Conservation (phyloP, 169 alveolate genomes). For the Cryptosporidium andersoni region DNA sequence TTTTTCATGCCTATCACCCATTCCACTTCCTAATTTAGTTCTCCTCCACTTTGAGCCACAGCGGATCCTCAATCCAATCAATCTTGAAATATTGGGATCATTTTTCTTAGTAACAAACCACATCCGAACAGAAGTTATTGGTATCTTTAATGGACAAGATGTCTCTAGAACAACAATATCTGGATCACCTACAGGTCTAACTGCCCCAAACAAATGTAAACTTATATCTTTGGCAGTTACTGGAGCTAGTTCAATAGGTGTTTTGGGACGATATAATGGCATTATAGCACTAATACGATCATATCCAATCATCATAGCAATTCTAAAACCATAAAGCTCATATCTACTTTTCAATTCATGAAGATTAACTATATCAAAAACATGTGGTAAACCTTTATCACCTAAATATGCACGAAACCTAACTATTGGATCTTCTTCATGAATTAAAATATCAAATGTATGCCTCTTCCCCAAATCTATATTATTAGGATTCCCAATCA, state of each 20-base stretch:
- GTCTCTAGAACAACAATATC: slow-evolving; percentile 51
- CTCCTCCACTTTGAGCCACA: slow-evolving; percentile 59
- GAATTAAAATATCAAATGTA: slow-evolving; percentile 57
- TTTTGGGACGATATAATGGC: slow-evolving; percentile 37
- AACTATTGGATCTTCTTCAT: slow-evolving; percentile 67
- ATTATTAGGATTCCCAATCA: slow-evolving; percentile 46
- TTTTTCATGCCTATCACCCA: slow-evolving; percentile 66
- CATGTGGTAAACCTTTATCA: slow-evolving; percentile 56
- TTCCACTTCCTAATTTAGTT: slow-evolving; percentile 57
- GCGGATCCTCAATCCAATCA: slow-evolving; percentile 50
- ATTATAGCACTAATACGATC: slow-evolving; percentile 58
- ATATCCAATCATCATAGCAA: slow-evolving; percentile 64
- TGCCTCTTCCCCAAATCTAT: slow-evolving; percentile 24
- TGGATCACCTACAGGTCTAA: slow-evolving; percentile 56
- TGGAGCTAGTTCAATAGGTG: slow-evolving; percentile 57
- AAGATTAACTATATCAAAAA: slow-evolving; percentile 28
- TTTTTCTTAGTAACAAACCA: slow-evolving; percentile 62
- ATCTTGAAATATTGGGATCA: slow-evolving; percentile 11
- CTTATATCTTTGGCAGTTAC: slow-evolving; percentile 67
- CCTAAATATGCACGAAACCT: slow-evolving; percentile 52
- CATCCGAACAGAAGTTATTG: slow-evolving; percentile 61
- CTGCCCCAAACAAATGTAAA: slow-evolving; percentile 53
- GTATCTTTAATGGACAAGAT: slow-evolving; percentile 47
- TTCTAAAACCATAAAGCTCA: slow-evolving; percentile 66
- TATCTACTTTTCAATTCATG: slow-evolving; percentile 51